These are phyloP conservation scores for Taphrina wiesneri DNA, from an alignment of 1,139 yeast genomes.

Conservation along the genomic window DNA sequence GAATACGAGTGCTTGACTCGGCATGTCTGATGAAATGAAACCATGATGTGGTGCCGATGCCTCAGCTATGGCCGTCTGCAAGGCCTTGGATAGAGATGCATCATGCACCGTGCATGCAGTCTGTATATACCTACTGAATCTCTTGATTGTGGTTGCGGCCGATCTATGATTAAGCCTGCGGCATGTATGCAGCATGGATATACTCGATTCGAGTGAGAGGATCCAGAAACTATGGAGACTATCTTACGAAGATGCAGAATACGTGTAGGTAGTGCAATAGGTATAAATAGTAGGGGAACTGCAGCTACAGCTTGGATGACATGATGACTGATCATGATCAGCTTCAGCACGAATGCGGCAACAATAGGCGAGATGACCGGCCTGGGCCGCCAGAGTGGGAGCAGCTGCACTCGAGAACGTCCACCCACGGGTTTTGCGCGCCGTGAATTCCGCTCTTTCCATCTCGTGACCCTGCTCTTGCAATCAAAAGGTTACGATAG, in stretches of 20 bases:
- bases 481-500: too few species aligned
- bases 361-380: background rate
- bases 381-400: background rate
- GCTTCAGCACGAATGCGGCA: background rate
- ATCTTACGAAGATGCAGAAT: too few species aligned
- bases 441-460: background rate
- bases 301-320: background rate
- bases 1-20: conserved; percentile 21
- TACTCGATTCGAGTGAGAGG: background rate
- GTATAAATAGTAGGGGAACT: too few species aligned
- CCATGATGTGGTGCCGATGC: conserved; percentile 32
- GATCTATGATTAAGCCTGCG: background rate
- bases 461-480: background rate
- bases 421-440: background rate
- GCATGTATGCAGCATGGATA: background rate
- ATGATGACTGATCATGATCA: background rate
- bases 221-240: too few species aligned
- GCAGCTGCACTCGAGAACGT: background rate
- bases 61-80: conserved; percentile 18
- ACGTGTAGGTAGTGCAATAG: too few species aligned
- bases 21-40: conserved; percentile 28
- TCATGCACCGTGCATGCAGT: conserved; percentile 26
- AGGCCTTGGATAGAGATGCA: conserved; percentile 5
- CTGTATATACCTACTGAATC: background rate
- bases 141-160: background rate